Evolutionary conservation across 2,329 filamentous ascomycete species (phyloP).

Genomic region (Coniosporium tulheliwenetii): DNA sequence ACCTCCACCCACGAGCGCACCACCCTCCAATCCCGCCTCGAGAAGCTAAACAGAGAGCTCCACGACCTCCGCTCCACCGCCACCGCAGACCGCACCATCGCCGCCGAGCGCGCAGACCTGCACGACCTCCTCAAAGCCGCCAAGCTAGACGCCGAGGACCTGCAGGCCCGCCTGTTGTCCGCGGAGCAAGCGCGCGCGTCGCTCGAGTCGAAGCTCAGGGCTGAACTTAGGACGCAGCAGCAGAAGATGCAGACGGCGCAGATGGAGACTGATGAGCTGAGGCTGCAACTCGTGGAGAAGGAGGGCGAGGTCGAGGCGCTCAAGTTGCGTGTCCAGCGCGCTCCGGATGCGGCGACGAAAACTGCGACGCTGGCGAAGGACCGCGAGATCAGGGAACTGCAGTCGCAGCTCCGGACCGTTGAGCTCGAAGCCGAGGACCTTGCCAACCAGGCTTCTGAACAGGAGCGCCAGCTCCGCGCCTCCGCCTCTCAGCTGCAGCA

Average conservation of each 20-base stretch:
- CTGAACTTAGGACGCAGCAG: constrained; percentile 41
- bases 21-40: constrained; percentile 36
- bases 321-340: constrained; percentile 18
- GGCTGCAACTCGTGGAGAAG: constrained; percentile 18
- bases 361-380: constrained; percentile 8
- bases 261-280: constrained; percentile 5
- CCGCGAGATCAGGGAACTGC: constrained; percentile 4
- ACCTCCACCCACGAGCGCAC: constrained; percentile 18
- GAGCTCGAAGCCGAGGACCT: constrained; percentile 10
- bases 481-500: constrained; percentile 4
- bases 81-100: constrained; percentile 27
- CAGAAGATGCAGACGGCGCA: constrained; percentile 39
- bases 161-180: constrained; percentile 58
- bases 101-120: constrained; percentile 43
- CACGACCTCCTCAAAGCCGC: constrained; percentile 45
- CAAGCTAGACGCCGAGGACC: constrained; percentile 33
- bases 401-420: constrained; percentile 7
- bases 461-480: constrained; percentile 6
- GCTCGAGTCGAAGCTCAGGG: constrained; percentile 38
- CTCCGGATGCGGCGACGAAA: constrained; percentile 4
- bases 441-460: constrained; percentile 6
- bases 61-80: constrained; percentile 34
- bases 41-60: constrained; percentile 41
- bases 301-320: constrained; percentile 40
- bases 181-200: constrained; percentile 50